Evolutionary conservation across 768 basidiomycete genomes (phyloP).

Genomic region (Leccinum barrowsii): DNA sequence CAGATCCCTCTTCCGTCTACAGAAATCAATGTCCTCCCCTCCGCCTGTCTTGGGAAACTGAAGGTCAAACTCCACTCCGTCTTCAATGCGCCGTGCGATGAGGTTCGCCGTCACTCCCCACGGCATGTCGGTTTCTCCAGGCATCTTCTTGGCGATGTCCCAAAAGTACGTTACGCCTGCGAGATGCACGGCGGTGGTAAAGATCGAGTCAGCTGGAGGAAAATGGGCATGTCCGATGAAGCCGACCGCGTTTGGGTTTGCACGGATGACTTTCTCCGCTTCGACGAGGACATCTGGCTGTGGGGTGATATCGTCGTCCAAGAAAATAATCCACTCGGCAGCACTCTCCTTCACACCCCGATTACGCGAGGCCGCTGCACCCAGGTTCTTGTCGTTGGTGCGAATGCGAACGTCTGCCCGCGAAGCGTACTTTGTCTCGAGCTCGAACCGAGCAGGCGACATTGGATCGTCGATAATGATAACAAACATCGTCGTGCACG

Average conservation of each 20-base stretch:
- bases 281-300: conserved; percentile 40
- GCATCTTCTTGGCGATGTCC: conserved; percentile 53
- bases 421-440: conserved; percentile 38
- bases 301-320: conserved; percentile 58
- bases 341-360: conserved; percentile 52
- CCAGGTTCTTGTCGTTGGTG: conserved; percentile 43
- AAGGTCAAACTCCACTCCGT: conserved; percentile 44
- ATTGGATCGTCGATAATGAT: conserved; percentile 55
- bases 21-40: conserved; percentile 62
- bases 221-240: conserved; percentile 53
- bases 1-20: conserved; percentile 42
- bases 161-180: conserved; percentile 60
- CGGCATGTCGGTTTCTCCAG: conserved; percentile 41
- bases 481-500: conserved; percentile 51
- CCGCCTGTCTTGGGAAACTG: conserved; percentile 61
- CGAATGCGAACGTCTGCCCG: conserved; percentile 54
- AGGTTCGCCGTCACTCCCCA: conserved; percentile 66
- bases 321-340: conserved; percentile 55
- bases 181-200: conserved; percentile 52
- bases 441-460: conserved; percentile 37
- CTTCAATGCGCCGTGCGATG: conserved; percentile 43
- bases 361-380: conserved; percentile 55
- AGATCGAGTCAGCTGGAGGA: conserved; percentile 44
- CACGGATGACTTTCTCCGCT: conserved; percentile 45
- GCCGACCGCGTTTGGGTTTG: conserved; percentile 45